Evolutionary conservation across 495 filamentous ascomycete genomes (phyloP).

Genomic region (Hamigera avellanea): DNA sequence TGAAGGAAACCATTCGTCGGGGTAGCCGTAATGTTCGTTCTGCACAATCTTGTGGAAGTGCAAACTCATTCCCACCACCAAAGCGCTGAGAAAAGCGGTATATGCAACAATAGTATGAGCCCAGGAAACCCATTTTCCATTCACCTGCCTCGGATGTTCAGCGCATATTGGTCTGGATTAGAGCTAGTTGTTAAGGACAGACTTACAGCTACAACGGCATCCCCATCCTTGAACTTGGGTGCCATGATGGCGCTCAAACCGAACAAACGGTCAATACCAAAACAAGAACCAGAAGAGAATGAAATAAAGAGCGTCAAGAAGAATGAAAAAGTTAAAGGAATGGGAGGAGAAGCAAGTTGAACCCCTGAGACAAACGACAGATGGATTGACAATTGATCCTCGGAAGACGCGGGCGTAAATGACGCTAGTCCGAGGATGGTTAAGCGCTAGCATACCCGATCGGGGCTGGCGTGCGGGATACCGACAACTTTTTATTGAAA

Average conservation of each 20-base stretch:
- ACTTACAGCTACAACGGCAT: slow-evolving; percentile 62
- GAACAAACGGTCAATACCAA: slow-evolving; percentile 6
- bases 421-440: slow-evolving; percentile 8
- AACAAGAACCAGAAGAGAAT: slow-evolving; percentile 11
- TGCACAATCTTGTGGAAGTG: slow-evolving; percentile 97
- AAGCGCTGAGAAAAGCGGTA: slow-evolving; percentile 80
- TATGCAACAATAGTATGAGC: slow-evolving; percentile 78
- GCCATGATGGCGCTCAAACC: slow-evolving; percentile 46
- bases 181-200: too few relatives aligned
- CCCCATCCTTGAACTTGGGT: slow-evolving; percentile 81
- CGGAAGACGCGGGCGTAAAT: slow-evolving; percentile 1
- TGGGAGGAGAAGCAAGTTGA: slow-evolving; percentile 11
- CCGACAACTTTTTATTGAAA: slow-evolving; percentile 12
- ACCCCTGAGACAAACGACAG: slow-evolving; percentile 18
- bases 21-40: slow-evolving; percentile 95
- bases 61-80: slow-evolving; percentile 71
- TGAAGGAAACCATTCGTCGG: slow-evolving; percentile 97
- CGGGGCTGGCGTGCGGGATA: slow-evolving; percentile 21
- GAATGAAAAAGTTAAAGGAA: slow-evolving; percentile 15
- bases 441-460: background rate
- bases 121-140: slow-evolving; percentile 88
- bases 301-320: slow-evolving; percentile 28
- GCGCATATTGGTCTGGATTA: slow-evolving; percentile 5
- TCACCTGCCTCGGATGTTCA: slow-evolving; percentile 38
- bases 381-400: background rate